Conservation (phyloP, 2,329 filamentous ascomycete genomes). For the Acephala macrosclerotiorum region DNA sequence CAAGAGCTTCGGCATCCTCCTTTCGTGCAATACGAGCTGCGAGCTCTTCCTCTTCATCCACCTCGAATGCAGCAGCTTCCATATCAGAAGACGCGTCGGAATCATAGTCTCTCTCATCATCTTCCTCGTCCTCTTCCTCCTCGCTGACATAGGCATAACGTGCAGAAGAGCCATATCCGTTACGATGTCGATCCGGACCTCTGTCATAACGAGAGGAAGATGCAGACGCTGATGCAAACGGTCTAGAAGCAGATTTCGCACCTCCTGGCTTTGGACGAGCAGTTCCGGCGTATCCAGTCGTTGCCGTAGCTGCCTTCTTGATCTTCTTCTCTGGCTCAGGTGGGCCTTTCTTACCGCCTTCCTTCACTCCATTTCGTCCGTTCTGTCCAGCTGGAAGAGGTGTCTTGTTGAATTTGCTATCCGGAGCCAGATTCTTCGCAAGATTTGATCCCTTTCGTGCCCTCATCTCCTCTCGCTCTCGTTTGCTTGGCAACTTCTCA, state of each 20-base stretch:
- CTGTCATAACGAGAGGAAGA: constrained; percentile 34
- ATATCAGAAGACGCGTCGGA: constrained; percentile 78
- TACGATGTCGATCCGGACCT: constrained; percentile 26
- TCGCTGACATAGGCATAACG: constrained; percentile 47
- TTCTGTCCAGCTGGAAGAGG: constrained; percentile 29
- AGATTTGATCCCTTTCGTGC: constrained; percentile 36
- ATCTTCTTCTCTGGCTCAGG: constrained; percentile 58
- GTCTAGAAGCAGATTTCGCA: constrained; percentile 42
- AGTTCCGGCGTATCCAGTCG: constrained; percentile 71
- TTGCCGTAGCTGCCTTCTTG: constrained; percentile 68
- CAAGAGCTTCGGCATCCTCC: constrained; percentile 72
- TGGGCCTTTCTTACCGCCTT: constrained; percentile 36
- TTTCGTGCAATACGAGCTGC: constrained; percentile 68
- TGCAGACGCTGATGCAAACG: constrained; percentile 30
- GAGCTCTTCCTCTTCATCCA: constrained; percentile 73
- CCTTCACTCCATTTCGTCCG: constrained; percentile 29
- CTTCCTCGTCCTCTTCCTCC: constrained; percentile 64
- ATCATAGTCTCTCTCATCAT: constrained; percentile 53
- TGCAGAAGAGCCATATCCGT: constrained; percentile 45
- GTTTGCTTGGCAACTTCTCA: constrained; percentile 67
- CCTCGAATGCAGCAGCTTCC: constrained; percentile 78
- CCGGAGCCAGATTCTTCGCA: constrained; percentile 37
- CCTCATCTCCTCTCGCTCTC: constrained; percentile 48
- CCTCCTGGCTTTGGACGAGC: constrained; percentile 62
- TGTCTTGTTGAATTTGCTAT: constrained; percentile 38